Conservation (phyloP, 176 grass and related monocot genomes). For the Oryza longistaminata region DNA sequence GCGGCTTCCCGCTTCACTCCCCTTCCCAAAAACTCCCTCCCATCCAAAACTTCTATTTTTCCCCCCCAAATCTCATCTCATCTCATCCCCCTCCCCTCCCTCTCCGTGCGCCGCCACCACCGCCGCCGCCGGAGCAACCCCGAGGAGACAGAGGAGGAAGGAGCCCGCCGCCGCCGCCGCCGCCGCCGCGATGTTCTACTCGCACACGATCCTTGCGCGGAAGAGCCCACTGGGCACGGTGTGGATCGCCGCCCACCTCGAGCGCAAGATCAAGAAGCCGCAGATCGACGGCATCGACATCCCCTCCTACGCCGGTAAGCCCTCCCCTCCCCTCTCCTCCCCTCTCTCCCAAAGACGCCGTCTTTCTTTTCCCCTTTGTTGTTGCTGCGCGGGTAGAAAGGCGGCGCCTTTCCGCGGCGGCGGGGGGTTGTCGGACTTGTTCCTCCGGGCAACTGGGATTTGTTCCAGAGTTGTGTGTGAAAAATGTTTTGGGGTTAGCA, state of each 20-base stretch:
- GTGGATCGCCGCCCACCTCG: conserved; percentile 92
- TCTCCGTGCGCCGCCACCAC: background rate
- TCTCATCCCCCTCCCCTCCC: background rate
- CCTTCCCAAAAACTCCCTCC: background rate
- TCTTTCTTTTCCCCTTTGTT: background rate
- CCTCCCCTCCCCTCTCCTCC: background rate
- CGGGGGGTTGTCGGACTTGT: background rate
- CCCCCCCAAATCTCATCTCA: background rate
- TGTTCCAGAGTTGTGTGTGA: background rate
- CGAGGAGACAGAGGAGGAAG: background rate
- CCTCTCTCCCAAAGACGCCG: background rate
- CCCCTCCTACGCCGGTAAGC: conserved; percentile 60
- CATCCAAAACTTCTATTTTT: background rate
- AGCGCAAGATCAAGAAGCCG: conserved; percentile 85
- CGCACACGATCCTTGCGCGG: conserved; percentile 73
- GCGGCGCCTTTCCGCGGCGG: background rate
- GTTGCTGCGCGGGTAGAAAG: background rate
- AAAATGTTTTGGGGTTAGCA: background rate
- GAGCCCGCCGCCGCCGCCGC: background rate
- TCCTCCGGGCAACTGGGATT: background rate
- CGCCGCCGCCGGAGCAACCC: background rate
- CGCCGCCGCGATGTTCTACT: conserved; percentile 73
- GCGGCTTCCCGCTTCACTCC: background rate
- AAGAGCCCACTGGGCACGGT: conserved; percentile 71
- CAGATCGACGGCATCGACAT: conserved; percentile 84